A percentile compares a stretch with the other conserved stretches of the same genome.
Conservation (phyloP, 345 rosid genomes). For the Citrus inodora region DNA sequence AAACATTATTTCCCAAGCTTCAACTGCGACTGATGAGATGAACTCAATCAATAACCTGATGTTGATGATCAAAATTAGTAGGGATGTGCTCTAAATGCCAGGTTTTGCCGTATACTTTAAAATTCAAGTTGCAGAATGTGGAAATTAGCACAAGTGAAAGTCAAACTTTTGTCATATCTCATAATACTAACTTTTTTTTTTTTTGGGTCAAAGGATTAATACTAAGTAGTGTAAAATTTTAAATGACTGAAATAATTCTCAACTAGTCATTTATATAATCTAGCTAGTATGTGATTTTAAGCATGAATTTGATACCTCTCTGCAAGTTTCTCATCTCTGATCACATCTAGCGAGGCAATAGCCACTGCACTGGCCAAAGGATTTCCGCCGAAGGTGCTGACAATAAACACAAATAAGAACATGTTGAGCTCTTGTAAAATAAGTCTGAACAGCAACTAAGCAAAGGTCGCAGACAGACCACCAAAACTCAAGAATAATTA, state of each 20-base stretch:
- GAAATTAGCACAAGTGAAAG: not conserved
- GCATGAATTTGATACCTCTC: conserved; percentile 44
- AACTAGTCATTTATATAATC: not conserved
- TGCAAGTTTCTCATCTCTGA: conserved; percentile 68
- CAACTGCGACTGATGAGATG: not conserved
- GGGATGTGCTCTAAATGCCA: not conserved
- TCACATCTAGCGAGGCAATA: conserved; percentile 78
- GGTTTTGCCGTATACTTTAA: not conserved
- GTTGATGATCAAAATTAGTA: not conserved
- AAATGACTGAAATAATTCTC: not conserved
- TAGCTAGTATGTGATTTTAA: not conserved
- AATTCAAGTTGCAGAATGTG: not conserved
- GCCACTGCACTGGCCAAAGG: conserved; percentile 96
- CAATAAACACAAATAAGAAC: conserved; percentile 9
- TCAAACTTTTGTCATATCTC: not conserved
- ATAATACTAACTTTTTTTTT: too few species aligned
- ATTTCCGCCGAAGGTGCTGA: conserved; percentile 96
- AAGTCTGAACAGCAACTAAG: not conserved
- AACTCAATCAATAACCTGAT: too few species aligned
- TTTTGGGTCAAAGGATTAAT: too few species aligned
- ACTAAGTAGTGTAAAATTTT: too few species aligned
- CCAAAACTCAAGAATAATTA: not conserved
- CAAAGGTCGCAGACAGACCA: not conserved
- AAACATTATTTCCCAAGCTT: not conserved
- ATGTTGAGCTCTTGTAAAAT: conserved; percentile 6